These are phyloP conservation scores for Ceratocystis lukuohia DNA, from an alignment of 2,329 filamentous ascomycete genomes.

Conservation along the genomic window DNA sequence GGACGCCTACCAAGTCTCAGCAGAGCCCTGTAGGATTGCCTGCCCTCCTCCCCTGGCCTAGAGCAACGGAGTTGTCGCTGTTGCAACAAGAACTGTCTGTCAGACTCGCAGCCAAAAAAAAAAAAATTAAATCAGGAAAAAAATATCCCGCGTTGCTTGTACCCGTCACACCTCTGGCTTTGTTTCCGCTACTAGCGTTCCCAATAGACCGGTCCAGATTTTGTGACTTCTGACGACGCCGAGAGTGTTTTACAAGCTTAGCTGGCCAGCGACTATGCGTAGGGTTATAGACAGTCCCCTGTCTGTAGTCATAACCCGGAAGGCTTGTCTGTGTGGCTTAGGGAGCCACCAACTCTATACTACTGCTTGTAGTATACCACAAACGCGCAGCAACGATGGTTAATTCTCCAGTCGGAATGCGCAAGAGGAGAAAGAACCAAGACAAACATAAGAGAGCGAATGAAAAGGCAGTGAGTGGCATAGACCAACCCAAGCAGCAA, in stretches of 20 bases:
- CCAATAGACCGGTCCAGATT: background rate
- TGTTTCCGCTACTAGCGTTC: background rate
- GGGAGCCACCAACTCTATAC: too few relatives aligned
- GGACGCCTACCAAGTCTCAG: background rate
- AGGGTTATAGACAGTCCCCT: too few relatives aligned
- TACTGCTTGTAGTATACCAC: too few relatives aligned
- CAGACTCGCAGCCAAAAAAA: background rate
- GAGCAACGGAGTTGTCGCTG: background rate
- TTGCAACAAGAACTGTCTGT: too few relatives aligned
- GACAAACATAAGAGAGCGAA: background rate
- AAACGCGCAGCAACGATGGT: too few relatives aligned
- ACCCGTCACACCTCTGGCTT: background rate
- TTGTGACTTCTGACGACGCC: too few relatives aligned
- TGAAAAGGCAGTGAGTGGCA: background rate
- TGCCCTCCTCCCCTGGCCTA: background rate
- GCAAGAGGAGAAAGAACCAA: background rate
- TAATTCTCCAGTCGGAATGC: background rate
- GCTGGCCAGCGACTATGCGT: too few relatives aligned
- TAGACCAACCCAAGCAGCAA: background rate
- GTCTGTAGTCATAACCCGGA: too few relatives aligned
- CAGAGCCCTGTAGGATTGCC: background rate
- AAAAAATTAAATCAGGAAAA: background rate
- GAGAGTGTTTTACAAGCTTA: too few relatives aligned
- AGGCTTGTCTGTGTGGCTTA: too few relatives aligned
- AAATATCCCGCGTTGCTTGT: background rate